Percentiles rank a stretch among this genome's conserved stretches.
Conservation (phyloP, 305 asterid genomes). For the Solanum hybrid region DNA sequence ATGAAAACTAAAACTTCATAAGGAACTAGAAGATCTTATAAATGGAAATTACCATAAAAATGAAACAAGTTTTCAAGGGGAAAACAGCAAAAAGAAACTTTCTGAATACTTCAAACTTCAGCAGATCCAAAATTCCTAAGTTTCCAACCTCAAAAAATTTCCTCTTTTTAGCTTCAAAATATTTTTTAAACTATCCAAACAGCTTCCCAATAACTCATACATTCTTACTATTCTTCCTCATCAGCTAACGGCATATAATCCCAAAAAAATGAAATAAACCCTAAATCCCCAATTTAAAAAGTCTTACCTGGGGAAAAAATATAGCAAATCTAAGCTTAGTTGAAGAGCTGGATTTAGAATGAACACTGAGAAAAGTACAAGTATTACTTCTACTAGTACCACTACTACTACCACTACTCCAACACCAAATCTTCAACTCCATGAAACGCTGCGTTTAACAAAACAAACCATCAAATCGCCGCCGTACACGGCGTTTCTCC, state of each 20-base stretch:
- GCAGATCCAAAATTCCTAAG: background rate
- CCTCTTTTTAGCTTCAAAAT: slow-evolving; percentile 3
- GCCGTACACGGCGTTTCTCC: slow-evolving; percentile 17
- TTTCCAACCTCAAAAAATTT: background rate
- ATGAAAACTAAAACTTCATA: background rate
- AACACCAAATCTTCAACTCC: slow-evolving; percentile 65
- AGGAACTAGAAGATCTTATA: slow-evolving; percentile 2
- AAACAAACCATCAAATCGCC: slow-evolving; percentile 35
- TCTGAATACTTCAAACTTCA: background rate
- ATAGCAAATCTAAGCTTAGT: slow-evolving; percentile 6
- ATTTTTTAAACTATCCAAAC: background rate
- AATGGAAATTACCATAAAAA: background rate
- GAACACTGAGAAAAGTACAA: background rate
- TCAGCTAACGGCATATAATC: background rate
- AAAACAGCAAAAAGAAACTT: background rate
- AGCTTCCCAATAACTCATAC: background rate
- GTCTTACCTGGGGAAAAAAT: slow-evolving; percentile 1
- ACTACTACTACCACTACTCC: slow-evolving; percentile 1
- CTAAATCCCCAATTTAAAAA: background rate
- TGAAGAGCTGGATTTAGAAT: background rate
- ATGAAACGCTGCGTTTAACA: slow-evolving; percentile 30
- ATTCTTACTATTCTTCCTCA: background rate
- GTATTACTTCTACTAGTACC: background rate
- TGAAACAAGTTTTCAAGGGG: background rate
- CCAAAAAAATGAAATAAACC: background rate